phyloP scores from a whole-genome alignment of 2,329 filamentous ascomycete species.

The Beauveria varroae region DNA sequence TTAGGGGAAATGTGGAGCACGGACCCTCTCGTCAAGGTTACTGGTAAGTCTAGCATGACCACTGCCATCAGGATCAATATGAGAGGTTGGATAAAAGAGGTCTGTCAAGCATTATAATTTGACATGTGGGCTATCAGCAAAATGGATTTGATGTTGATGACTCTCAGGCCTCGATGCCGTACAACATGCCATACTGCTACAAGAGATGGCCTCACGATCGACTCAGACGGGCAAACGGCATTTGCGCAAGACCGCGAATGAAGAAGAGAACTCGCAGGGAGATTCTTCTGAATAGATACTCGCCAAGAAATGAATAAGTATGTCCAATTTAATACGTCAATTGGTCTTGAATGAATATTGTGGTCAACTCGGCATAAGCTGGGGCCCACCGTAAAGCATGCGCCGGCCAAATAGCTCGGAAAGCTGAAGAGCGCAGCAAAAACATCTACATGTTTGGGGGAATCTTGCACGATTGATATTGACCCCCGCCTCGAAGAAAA shows the following conservation, averaged over 20 bases:
- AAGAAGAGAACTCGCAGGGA: too few relatives aligned
- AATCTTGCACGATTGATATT: too few relatives aligned
- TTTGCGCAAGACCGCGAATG: too few relatives aligned
- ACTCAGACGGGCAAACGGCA: too few relatives aligned
- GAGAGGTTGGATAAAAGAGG: background rate
- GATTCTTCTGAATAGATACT: too few relatives aligned
- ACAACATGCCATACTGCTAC: too few relatives aligned
- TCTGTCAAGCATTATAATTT: background rate
- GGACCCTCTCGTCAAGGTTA: background rate
- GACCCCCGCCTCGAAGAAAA: too few relatives aligned
- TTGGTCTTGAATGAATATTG: background rate
- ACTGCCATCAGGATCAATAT: background rate
- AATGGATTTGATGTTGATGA: background rate
- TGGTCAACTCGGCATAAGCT: background rate
- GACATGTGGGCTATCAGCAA: background rate
- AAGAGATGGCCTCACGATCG: too few relatives aligned
- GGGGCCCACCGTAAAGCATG: background rate
- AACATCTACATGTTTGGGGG: background rate
- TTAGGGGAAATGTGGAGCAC: constrained; percentile 8
- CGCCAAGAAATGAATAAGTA: too few relatives aligned
- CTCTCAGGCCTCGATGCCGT: too few relatives aligned
- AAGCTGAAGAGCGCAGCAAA: background rate
- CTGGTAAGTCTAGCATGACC: background rate
- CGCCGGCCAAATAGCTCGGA: background rate
- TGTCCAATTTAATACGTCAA: background rate